Conservation (phyloP, 805 yeast genomes). For the Kuraishia borneana region DNA sequence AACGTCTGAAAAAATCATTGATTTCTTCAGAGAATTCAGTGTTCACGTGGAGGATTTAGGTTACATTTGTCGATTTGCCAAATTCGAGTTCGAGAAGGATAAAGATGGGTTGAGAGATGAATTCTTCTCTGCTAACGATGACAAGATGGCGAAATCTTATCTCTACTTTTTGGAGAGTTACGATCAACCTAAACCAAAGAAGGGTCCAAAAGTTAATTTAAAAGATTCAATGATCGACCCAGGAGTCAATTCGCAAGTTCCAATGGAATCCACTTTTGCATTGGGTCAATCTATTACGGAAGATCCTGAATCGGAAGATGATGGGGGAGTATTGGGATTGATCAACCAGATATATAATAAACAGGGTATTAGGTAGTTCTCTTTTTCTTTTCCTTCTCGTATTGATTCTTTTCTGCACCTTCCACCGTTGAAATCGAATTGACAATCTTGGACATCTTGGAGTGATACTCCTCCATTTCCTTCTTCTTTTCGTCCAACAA, state of each 20-base stretch:
- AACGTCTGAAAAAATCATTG: conserved; percentile 66
- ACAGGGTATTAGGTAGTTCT: conserved; percentile 9
- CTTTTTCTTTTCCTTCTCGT: conserved; percentile 72
- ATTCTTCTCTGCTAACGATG: conserved; percentile 48
- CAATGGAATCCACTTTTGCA: not conserved
- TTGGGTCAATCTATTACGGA: not conserved
- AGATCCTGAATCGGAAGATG: conserved; percentile 16
- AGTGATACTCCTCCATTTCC: conserved; percentile 70
- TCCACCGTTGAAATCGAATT: conserved; percentile 86
- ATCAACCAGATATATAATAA: conserved; percentile 65
- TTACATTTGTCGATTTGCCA: conserved; percentile 87
- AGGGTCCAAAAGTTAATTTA: not conserved
- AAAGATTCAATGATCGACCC: not conserved
- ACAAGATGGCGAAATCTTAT: conserved; percentile 87
- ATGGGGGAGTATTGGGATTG: conserved; percentile 63
- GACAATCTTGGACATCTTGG: conserved; percentile 78
- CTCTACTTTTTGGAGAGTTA: conserved; percentile 81
- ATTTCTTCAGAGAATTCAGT: conserved; percentile 82
- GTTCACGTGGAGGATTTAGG: conserved; percentile 93
- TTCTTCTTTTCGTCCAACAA: conserved; percentile 68
- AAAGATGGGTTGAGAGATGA: conserved; percentile 22
- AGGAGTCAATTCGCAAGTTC: not conserved
- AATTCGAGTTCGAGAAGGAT: conserved; percentile 60
- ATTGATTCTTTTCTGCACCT: conserved; percentile 89
- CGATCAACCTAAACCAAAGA: conserved; percentile 17